Conservation (phyloP, 257 asterid genomes). For the Penstemon eatonii region DNA sequence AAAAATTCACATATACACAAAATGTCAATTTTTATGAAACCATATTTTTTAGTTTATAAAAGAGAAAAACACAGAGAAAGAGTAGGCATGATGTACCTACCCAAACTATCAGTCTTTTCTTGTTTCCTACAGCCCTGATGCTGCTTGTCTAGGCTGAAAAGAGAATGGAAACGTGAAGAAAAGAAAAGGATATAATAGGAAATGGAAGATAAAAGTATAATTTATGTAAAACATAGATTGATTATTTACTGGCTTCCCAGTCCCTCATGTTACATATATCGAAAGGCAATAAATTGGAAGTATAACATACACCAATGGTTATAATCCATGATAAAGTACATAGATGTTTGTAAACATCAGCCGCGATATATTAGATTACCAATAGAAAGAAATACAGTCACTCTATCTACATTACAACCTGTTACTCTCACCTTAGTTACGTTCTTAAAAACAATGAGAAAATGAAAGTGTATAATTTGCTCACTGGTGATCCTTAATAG, state of each 20-base stretch:
- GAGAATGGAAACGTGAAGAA: not conserved
- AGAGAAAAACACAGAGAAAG: slow-evolving; percentile 7
- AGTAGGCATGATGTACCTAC: slow-evolving; percentile 14
- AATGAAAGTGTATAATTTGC: too few relatives aligned
- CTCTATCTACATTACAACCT: too few relatives aligned
- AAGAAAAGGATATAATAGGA: slow-evolving; percentile 8
- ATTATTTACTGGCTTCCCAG: not conserved
- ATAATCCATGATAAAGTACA: too few relatives aligned
- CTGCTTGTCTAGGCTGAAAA: slow-evolving; percentile 2
- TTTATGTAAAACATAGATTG: not conserved
- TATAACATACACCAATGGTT: too few relatives aligned
- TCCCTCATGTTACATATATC: too few relatives aligned
- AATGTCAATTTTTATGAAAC: slow-evolving; percentile 5
- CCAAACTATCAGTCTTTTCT: slow-evolving; percentile 6
- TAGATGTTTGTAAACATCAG: too few relatives aligned
- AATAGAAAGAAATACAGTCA: too few relatives aligned
- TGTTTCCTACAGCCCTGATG: slow-evolving; percentile 4
- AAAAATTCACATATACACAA: not conserved
- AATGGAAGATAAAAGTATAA: slow-evolving; percentile 9
- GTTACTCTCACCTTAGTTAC: too few relatives aligned
- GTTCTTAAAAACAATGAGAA: too few relatives aligned
- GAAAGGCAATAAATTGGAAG: too few relatives aligned
- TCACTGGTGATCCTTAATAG: too few relatives aligned
- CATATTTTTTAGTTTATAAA: not conserved
- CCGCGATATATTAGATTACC: too few relatives aligned